These are phyloP conservation scores for Phytophthora sp. DNA, from an alignment of 352 stramenopile species.

Conservation along the genomic window DNA sequence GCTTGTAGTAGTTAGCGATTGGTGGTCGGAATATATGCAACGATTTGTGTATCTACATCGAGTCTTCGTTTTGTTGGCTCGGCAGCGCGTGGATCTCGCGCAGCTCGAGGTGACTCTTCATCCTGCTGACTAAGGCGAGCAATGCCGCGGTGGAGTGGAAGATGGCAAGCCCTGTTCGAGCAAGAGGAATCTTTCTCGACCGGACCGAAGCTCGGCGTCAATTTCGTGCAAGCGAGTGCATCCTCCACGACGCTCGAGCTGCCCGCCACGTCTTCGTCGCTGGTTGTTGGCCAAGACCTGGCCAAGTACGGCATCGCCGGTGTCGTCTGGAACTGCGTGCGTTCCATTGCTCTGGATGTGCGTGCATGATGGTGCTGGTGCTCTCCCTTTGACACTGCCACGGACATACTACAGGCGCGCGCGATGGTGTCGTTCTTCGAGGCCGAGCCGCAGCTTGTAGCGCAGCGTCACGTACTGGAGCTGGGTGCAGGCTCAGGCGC, in stretches of 20 bases:
- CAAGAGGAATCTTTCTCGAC: background rate
- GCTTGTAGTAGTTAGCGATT: slow-evolving; percentile 22
- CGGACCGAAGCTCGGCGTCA: slow-evolving; percentile 50
- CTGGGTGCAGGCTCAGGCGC: slow-evolving; percentile 62
- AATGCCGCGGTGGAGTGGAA: slow-evolving; percentile 17
- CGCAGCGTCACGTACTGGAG: slow-evolving; percentile 50
- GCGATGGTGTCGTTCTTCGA: slow-evolving; percentile 53
- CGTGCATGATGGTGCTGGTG: slow-evolving; percentile 4
- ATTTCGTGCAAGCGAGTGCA: slow-evolving; percentile 66
- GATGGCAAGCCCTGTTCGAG: slow-evolving; percentile 50
- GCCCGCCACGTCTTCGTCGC: background rate
- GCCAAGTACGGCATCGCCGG: slow-evolving; percentile 55
- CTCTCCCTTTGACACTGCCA: slow-evolving; percentile 6
- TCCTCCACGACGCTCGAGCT: slow-evolving; percentile 35
- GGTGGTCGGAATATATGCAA: slow-evolving; percentile 25
- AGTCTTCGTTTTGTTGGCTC: background rate
- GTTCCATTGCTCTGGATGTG: slow-evolving; percentile 11
- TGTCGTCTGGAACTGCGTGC: slow-evolving; percentile 80
- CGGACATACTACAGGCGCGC: slow-evolving; percentile 42
- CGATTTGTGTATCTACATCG: slow-evolving; percentile 25
- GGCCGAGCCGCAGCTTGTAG: slow-evolving; percentile 32
- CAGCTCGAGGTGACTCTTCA: slow-evolving; percentile 23
- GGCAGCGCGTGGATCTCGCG: background rate
- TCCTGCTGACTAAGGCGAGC: background rate
- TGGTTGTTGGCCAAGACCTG: slow-evolving; percentile 58